Evolutionary conservation across 768 basidiomycete genomes (phyloP), one percentile per base, ranked within the genome.

Genomic region (Mrakia frigida): DNA sequence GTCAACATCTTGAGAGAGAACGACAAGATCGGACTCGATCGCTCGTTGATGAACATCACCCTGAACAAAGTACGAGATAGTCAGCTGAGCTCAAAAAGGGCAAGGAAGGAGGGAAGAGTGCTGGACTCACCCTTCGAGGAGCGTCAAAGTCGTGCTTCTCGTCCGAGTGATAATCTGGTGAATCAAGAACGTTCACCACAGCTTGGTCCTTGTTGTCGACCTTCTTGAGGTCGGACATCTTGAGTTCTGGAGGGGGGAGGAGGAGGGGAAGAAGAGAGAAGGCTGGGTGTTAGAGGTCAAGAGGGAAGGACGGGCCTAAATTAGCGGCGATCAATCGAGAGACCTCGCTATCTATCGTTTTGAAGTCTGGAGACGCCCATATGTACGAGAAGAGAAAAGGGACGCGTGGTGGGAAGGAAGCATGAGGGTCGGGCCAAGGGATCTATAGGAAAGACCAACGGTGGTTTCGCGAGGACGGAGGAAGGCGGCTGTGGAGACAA

Each of bases 11-110:
- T 68, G 67, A 14, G 70, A 37, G n/a, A 71, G 70, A 25, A 71
- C 52, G 52, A 71, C 70, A 21, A 71, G 70, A 35, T 71, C 70
- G 6, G 70, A 71, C 31, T 56, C 35, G 31, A 71, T 25, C 1
- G 70, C 70, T 4, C 9, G 50, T 31, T 56, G 33, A 50, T 53
- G 50, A 28, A 33, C 33, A 2, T 56, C 43, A 23, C 33, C 31
- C 70, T 71, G 52, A 6, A 9, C 21, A 7, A 16, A 39, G 21
- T 52, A 71, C 37, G 33, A 21, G 33, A 28, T 2, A 53, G 18
- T 11, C 7, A 2, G 16, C 18, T 53, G 21, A 53, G 52, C 52
- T 53, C 52, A 23, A 18, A 53, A 18, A 2, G 43, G 16, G 16
- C 11, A 18, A 53, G 21, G 23, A 23, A 10, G 16, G 18, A 21